Percentiles rank a stretch among this genome's conserved stretches.
Conservation (phyloP, 352 stramenopile genomes). For the Pythium insidiosum region DNA sequence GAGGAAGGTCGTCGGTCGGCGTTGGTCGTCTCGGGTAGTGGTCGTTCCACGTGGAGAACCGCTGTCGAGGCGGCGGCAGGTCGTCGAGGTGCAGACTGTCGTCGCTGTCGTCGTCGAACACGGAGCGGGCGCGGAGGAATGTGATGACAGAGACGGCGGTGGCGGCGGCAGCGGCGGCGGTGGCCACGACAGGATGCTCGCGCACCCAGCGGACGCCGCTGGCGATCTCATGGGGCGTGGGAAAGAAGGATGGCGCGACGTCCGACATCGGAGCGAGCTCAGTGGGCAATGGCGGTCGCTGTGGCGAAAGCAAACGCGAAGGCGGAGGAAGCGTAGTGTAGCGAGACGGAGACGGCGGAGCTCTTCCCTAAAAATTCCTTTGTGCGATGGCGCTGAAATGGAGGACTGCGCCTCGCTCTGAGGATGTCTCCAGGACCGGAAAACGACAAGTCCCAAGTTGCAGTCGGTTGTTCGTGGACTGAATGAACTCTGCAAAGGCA, state of each 20-base stretch:
- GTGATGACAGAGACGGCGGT: slow-evolving; percentile 63
- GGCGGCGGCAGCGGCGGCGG: slow-evolving; percentile 51
- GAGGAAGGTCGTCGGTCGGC: background rate
- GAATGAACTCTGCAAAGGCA: too few species aligned
- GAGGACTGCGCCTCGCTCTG: too few species aligned
- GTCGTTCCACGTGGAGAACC: slow-evolving; percentile 22
- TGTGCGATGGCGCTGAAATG: too few species aligned
- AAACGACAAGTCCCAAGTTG: too few species aligned
- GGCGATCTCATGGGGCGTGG: slow-evolving; percentile 71
- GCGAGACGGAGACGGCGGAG: too few species aligned
- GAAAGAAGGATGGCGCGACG: slow-evolving; percentile 69
- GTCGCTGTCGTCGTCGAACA: slow-evolving; percentile 15
- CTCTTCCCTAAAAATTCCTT: too few species aligned
- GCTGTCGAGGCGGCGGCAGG: slow-evolving; percentile 9
- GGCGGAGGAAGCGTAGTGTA: too few species aligned
- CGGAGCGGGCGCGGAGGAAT: slow-evolving; percentile 24
- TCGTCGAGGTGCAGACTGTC: slow-evolving; percentile 4
- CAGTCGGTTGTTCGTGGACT: too few species aligned
- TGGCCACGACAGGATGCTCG: slow-evolving; percentile 64
- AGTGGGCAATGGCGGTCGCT: background rate
- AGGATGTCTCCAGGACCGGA: too few species aligned
- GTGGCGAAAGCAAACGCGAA: too few species aligned
- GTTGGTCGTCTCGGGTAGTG: slow-evolving; percentile 5
- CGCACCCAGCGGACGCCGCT: slow-evolving; percentile 62
- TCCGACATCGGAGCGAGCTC: slow-evolving; percentile 29